Base-by-base conservation (phyloP, 1,284 basidiomycete genomes). In the Amylostereum areolatum region DNA sequence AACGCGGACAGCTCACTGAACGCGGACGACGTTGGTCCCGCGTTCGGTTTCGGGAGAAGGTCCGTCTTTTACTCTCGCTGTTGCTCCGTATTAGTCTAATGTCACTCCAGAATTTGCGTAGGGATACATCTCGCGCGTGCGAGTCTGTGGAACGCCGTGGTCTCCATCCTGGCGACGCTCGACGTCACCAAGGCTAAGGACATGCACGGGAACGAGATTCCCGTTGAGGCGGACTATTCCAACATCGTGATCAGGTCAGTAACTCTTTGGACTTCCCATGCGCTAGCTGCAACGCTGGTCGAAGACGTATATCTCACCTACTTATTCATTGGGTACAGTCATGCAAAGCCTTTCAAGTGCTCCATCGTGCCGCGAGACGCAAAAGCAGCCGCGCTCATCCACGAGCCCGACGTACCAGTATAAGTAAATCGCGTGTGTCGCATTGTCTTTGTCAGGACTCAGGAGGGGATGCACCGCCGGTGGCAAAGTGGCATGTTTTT, bases 261-360 rank as follows among this genome's bases (percentile, higher is more conserved):
- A 18, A 18, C 18, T 18, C 18, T 18, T 18, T 18, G 18, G 18
- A 18, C 18, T 18, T 18, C 18, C 18, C 18, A 28, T 43, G 28
- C 8, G 41, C 27, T 4, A 28, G 18, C 6, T 43, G 25, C 8
- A 24, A 6, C 41, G 4, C 25, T 28, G 41, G 25, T 11, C n/a
- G 30, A 25, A 8, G 28, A 29, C 8, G 7, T 12, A 43, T 10
- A 6, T 18, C 18, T 43, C n/a, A 29, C 9, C 33, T 6, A 46
- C 31, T n/a, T 6, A 33, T 32, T 11, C 36, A 5, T 42, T 7
- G 37, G 11, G 25, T 27, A 7, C 25, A 85, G 82, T 56, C 78
- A 81, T 55, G 81, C 81, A 4, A 75, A 73, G 53, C 74, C 79
- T 5, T 85, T 80, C 66, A 72, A 74, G 56, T 85, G 82, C 56